Evolutionary conservation across 2,329 filamentous ascomycete genomes (phyloP).

Genomic region (Phoma sp.): DNA sequence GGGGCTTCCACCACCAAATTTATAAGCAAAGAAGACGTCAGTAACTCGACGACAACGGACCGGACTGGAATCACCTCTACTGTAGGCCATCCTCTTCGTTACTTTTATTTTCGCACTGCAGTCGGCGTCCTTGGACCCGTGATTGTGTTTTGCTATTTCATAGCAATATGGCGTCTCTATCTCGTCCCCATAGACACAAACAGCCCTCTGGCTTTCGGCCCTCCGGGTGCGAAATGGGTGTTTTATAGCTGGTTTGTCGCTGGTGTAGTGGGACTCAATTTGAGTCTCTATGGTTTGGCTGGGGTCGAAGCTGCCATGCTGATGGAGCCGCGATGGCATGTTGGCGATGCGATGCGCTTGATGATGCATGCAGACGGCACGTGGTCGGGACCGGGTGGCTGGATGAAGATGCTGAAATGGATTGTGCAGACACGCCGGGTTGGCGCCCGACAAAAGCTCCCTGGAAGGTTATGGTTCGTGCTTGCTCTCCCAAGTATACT

Average conservation of each 20-base stretch:
- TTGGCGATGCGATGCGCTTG: conserved; percentile 11
- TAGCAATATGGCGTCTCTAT: conserved; percentile 16
- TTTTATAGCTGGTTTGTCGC: conserved; percentile 20
- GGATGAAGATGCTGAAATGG: conserved; percentile 19
- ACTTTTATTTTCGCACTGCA: conserved; percentile 10
- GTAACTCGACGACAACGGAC: neutral
- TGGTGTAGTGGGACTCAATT: conserved; percentile 14
- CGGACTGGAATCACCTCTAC: neutral
- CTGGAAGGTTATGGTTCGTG: conserved; percentile 5
- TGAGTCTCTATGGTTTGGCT: conserved; percentile 16
- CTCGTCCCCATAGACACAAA: conserved; percentile 2
- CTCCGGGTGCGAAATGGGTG: conserved; percentile 14
- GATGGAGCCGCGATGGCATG: conserved; percentile 16
- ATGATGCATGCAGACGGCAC: conserved; percentile 20
- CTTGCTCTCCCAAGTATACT: conserved; percentile 5
- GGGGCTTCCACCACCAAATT: neutral
- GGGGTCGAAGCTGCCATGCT: conserved; percentile 18
- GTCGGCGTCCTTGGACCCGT: conserved; percentile 15
- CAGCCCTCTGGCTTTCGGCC: conserved; percentile 1
- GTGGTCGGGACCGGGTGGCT: conserved; percentile 18
- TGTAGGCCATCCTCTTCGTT: neutral
- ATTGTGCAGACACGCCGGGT: neutral
- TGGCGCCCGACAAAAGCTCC: neutral
- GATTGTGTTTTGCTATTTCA: conserved; percentile 7
- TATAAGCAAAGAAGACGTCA: neutral